These are phyloP conservation scores for Phytophthora podocarpi DNA, from an alignment of 352 stramenopile species.

Conservation along the genomic window DNA sequence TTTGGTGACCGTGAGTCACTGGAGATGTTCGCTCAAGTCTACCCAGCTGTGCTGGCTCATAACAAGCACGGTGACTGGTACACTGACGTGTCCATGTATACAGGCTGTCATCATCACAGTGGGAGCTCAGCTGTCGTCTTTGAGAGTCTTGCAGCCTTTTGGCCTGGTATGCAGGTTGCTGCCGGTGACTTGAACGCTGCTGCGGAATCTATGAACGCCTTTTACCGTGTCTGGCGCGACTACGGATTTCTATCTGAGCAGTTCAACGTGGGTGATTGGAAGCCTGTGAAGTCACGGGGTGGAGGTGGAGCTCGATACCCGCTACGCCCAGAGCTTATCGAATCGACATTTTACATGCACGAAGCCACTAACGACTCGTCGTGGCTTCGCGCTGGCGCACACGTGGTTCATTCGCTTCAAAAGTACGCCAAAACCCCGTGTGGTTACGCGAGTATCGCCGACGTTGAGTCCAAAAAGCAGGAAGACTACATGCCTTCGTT, in stretches of 20 bases:
- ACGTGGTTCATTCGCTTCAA: constrained; percentile 89
- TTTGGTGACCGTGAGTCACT: constrained; percentile 94
- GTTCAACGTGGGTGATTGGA: constrained; percentile 91
- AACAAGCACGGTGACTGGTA: constrained; percentile 89
- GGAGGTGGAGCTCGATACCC: constrained; percentile 83
- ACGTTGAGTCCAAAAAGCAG: constrained; percentile 89
- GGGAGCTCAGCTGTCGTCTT: constrained; percentile 54
- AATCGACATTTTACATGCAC: constrained; percentile 97
- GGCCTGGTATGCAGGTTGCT: constrained; percentile 96
- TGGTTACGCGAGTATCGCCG: constrained; percentile 91
- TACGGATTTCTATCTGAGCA: constrained; percentile 97
- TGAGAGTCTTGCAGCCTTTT: constrained; percentile 95
- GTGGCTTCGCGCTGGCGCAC: constrained; percentile 78
- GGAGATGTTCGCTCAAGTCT: constrained; percentile 90
- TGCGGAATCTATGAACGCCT: constrained; percentile 91
- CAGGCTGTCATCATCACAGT: constrained; percentile 53
- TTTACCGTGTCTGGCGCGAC: constrained; percentile 95
- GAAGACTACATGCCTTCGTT: constrained; percentile 99
- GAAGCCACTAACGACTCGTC: constrained; percentile 86
- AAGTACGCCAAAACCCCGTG: constrained; percentile 92
- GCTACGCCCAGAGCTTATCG: constrained; percentile 97
- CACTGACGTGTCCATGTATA: constrained; percentile 86
- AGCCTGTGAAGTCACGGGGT: constrained; percentile 52
- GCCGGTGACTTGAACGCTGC: constrained; percentile 89
- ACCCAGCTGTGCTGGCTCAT: constrained; percentile 64